Evolutionary conservation across 2,329 filamentous ascomycete species (phyloP), one percentile per base, ranked within the genome.

Genomic region (Lasiodiplodia theobromae): DNA sequence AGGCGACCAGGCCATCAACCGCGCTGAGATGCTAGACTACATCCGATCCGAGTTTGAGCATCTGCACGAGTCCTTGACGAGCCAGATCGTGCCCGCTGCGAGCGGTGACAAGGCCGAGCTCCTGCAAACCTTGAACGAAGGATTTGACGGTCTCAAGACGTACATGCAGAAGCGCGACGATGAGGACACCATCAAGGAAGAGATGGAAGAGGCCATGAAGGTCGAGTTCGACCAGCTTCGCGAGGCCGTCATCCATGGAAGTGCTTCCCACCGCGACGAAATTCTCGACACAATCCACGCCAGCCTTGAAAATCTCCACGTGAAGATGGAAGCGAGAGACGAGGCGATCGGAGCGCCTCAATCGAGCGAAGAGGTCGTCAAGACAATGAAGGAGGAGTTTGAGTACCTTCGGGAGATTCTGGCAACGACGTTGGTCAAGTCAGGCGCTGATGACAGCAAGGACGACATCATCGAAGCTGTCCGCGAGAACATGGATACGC

Each of bases 181-280:
- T 5, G 76, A 79, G 49, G 75, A 77, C 5, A 79, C 80, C 2
- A 74, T 77, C 1, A 79, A 76, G 60, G 82, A 84, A 18, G 83
- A 84, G 51, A 80, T 85, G 68, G 85, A 90, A 49, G 90, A 93
- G 69, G 88, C 92, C 63, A 89, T 97, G 78, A 92, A 91, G 76
- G 88, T 89, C 51, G 93, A 96, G 75, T 91, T 97, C 62, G 92
- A 96, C 71, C 90, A 93, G 66, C 86, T 97, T 8, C 90, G 93
- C 31, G 91, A 94, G 21, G 87, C 91, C 0, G 87, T 97, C 62
- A 92, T 93, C 76, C 81, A 85, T 60, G 84, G 86, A 58, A 81
- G 83, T n/a, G 78, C 83, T 0, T 80, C 80, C 25, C 84, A 88
- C 71, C 89, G 89, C 74, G 87, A 86, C 66, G 88, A 90, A 70